phyloP scores from a whole-genome alignment of 2,329 filamentous ascomycete species.

The Cordyceps javanica region DNA sequence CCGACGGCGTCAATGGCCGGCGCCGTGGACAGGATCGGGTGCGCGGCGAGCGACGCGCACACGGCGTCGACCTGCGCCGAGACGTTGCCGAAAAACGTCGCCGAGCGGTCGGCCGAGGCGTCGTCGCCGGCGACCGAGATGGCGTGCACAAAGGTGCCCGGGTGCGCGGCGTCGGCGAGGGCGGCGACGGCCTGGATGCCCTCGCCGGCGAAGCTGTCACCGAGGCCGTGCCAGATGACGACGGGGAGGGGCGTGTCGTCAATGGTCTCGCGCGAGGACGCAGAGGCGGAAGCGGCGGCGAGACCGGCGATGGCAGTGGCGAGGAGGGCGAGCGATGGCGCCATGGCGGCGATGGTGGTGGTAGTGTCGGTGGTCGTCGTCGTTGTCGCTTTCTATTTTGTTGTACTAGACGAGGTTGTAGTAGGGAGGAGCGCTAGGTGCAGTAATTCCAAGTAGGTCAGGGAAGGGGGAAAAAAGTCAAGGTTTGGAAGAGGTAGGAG shows the following conservation, averaged over 20 bases:
- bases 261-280: slow-evolving; percentile 43
- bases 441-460: too few species aligned
- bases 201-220: slow-evolving; percentile 68
- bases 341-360: too few species aligned
- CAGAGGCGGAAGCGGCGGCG: slow-evolving; percentile 13
- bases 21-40: slow-evolving; percentile 75
- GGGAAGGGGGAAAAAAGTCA: too few species aligned
- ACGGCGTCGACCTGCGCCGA: slow-evolving; percentile 70
- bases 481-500: too few species aligned
- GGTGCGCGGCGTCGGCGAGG: slow-evolving; percentile 67
- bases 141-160: slow-evolving; percentile 78
- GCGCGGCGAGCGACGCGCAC: slow-evolving; percentile 66
- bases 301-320: slow-evolving; percentile 7
- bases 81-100: slow-evolving; percentile 88
- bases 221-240: slow-evolving; percentile 86
- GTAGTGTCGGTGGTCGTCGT: neutral
- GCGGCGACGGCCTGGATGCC: slow-evolving; percentile 65
- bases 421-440: neutral
- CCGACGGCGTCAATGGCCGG: slow-evolving; percentile 85
- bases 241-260: slow-evolving; percentile 66
- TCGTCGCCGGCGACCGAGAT: slow-evolving; percentile 64
- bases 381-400: neutral
- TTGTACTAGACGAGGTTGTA: neutral
- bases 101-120: slow-evolving; percentile 63
- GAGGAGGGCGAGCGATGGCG: slow-evolving; percentile 7